A percentile compares a stretch with the other conserved stretches of the same genome.
Evolutionary conservation across 768 basidiomycete species (phyloP).

Genomic region (Roridomyces roridus): DNA sequence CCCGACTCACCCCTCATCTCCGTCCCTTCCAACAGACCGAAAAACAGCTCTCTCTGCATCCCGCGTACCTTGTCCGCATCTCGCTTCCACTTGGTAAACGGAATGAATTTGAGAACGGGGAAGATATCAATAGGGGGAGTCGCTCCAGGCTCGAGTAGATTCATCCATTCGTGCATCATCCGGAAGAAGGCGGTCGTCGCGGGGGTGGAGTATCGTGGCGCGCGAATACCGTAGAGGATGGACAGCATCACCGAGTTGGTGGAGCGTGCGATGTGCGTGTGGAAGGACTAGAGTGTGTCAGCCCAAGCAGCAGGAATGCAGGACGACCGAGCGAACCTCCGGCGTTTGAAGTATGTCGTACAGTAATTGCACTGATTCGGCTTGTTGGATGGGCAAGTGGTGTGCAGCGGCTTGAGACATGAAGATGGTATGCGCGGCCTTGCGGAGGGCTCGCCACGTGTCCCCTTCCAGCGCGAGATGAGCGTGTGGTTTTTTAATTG

Average conservation of each 20-base stretch:
- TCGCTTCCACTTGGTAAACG: conserved; percentile 42
- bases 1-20: conserved; percentile 29
- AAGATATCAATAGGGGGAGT: background rate
- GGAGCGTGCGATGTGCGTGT: conserved; percentile 34
- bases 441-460: conserved; percentile 1
- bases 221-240: conserved; percentile 37
- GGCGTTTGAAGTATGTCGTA: conserved; percentile 7
- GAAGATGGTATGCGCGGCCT: background rate
- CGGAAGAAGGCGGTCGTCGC: conserved; percentile 33
- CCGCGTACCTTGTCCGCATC: conserved; percentile 25
- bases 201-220: conserved; percentile 32
- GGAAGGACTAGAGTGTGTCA: conserved; percentile 32
- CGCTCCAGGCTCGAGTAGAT: background rate
- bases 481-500: background rate
- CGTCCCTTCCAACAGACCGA: conserved; percentile 32
- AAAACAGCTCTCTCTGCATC: conserved; percentile 35
- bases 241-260: conserved; percentile 37
- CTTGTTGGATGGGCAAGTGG: background rate
- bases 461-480: background rate
- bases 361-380: conserved; percentile 6
- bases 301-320: background rate
- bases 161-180: background rate
- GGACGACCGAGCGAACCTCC: conserved; percentile 7
- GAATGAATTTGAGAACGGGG: conserved; percentile 37
- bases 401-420: background rate